Percentiles rank a stretch among this genome's conserved stretches.
Evolutionary conservation across 441 rosid species (phyloP).

Genomic region (Croton setiger): DNA sequence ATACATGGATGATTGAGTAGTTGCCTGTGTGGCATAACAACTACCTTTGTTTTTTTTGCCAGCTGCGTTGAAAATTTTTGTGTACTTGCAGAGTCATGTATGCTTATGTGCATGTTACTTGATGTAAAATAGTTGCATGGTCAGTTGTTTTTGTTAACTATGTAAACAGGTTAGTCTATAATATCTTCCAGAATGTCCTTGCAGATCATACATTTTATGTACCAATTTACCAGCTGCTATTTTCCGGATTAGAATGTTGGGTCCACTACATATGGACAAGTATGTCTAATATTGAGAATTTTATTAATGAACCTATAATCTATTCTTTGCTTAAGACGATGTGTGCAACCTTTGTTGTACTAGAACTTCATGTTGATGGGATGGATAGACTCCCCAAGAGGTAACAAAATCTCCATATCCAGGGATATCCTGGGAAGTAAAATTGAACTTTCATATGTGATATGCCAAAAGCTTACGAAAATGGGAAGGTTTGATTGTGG

Average conservation of each 20-base stretch:
- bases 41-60: background rate
- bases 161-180: background rate
- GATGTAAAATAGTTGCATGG: background rate
- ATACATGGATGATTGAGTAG: slow-evolving; percentile 5
- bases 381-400: background rate
- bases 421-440: background rate
- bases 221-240: background rate
- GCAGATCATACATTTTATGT: background rate
- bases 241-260: background rate
- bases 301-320: background rate
- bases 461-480: background rate
- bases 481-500: background rate
- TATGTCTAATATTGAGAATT: background rate
- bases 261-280: background rate
- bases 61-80: background rate
- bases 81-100: background rate
- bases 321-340: background rate
- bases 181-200: background rate
- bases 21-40: background rate
- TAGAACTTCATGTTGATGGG: background rate
- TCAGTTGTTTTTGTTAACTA: background rate
- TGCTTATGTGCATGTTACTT: background rate
- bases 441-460: no score
- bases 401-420: background rate
- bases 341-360: background rate